Evolutionary conservation across 2,329 filamentous ascomycete genomes (phyloP), one percentile per base, ranked within the genome.

Genomic region (Cladorrhinum sp.): DNA sequence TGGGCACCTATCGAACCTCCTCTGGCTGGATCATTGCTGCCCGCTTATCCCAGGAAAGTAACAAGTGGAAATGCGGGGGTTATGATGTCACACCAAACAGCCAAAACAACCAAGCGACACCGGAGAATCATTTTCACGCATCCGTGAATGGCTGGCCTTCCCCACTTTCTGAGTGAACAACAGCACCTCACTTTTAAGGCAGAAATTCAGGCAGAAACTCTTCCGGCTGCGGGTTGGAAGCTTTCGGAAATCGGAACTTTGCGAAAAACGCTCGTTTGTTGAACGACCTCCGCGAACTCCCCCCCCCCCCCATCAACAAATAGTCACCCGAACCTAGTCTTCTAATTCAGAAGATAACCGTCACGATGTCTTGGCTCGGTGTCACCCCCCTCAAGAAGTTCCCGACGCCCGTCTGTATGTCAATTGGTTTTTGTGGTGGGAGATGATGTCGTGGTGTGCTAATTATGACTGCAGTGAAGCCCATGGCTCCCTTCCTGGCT

Each of bases 401-500:
- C 81, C 86, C 87, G 72, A 83, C 86, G 74, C 89, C 89, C 71
- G 79, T 93, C 77, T 81, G 90, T 94, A 85, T 73, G 90, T 87
- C 74, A 76, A 80, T 78, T 64, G 39, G 42, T 52, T 33, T 59
- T 52, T 50, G 53, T 30, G 42, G 28, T 58, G 49, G 46, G 53
- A 54, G 55, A 56, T 62, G 54, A 52, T 42, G 48, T 58, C 59
- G 50, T 60, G 49, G 51, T 58, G 42, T 46, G 42, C 42, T 46
- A 46, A 46, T 55, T 48, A 53, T 71, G 48, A 66, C 67, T 72
- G 76, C 75, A 98, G 94, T 91, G 81, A 86, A 86, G 84, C 92
- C 94, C 72, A 88, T 96, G 88, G 87, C 86, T 77, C 94, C 94
- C 71, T 98, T 98, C 86, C 95, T 93, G 84, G 83, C 85, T 78